These are phyloP conservation scores for Eucalyptus fibrosa DNA, from an alignment of 345 rosid genomes.

Conservation along the genomic window DNA sequence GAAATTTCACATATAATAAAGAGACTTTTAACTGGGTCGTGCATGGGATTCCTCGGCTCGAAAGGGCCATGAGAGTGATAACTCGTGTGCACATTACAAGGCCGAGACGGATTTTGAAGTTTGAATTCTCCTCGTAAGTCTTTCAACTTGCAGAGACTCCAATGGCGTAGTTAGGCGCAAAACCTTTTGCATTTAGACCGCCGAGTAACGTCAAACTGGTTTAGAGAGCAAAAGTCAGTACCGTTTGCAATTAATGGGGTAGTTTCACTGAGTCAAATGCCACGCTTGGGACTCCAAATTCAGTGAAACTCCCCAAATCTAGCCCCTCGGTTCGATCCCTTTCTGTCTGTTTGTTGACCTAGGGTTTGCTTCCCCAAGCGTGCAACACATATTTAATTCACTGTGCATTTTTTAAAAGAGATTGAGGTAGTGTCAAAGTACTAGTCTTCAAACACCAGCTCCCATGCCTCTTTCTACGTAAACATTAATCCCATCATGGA, in stretches of 20 bases:
- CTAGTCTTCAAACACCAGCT: slow-evolving; percentile 24
- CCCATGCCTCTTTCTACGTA: slow-evolving; percentile 37
- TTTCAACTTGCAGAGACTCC: background rate
- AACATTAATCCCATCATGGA: background rate
- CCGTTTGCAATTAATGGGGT: background rate
- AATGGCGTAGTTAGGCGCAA: background rate
- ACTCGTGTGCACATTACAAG: background rate
- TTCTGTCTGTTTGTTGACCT: slow-evolving; percentile 24
- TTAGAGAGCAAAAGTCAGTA: background rate
- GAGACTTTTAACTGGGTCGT: background rate
- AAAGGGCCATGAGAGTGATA: background rate
- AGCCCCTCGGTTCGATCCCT: slow-evolving; percentile 32
- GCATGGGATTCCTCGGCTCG: background rate
- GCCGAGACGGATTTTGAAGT: background rate
- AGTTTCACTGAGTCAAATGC: slow-evolving; percentile 30
- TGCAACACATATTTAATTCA: background rate
- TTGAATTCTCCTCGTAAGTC: background rate
- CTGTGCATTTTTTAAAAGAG: background rate
- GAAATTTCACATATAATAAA: background rate
- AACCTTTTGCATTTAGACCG: background rate
- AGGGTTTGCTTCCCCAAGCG: background rate
- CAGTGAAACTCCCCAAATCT: slow-evolving; percentile 41
- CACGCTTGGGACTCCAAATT: slow-evolving; percentile 49
- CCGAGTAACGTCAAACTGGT: background rate
- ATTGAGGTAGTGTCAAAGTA: background rate